Evolutionary conservation across 2,329 filamentous ascomycete genomes (phyloP), one percentile per base, ranked within the genome.

Genomic region (Cladosporium cucumerinum): DNA sequence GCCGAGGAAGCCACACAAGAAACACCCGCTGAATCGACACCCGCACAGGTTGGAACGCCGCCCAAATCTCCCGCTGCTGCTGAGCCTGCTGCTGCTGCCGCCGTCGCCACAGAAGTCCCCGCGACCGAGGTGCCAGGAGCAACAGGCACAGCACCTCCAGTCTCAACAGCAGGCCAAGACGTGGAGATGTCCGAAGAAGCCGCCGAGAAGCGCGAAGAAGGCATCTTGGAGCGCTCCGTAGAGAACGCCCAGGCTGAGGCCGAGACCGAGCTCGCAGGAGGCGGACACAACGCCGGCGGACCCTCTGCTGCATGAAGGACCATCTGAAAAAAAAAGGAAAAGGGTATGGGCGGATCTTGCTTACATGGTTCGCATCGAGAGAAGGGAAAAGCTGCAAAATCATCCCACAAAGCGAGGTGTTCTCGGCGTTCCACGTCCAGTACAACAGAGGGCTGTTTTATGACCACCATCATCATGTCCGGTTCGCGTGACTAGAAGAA

Each of bases 241-340:
- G 71, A 74, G 32, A 70, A 76, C 49, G 69, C 69, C 2, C 65
- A 69, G 3, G 75, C 66, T 6, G 75, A 77, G 65, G 72, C 72
- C 7, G 66, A 71, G 11, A 71, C 71, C 23, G 71, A 72, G 61
- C 70, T 72, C 65, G 61, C 54, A 14, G 68, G 68, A 26, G 69
- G 65, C 16, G 67, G 66, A 36, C 68, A 69, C 59, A 66, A 65
- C 25, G 61, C 64, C 11, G 66, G 65, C 14, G 69, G 66, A 5
- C 66, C 67, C 12, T 66, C 69, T 21, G 68, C 66, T 39, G 69
- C 69, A 16, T 71, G 52, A 30, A 23, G 43, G 30, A 28, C 26
- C 32, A 57, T n/a, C n/a, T 57, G 54, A 32, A 25, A 14, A 21
- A 8, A 28, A 6, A 5, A 11, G 16, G 16, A 52, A 18, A 30